phyloP scores from a whole-genome alignment of 148 eudicot species.

The Polygonum maritimum region DNA sequence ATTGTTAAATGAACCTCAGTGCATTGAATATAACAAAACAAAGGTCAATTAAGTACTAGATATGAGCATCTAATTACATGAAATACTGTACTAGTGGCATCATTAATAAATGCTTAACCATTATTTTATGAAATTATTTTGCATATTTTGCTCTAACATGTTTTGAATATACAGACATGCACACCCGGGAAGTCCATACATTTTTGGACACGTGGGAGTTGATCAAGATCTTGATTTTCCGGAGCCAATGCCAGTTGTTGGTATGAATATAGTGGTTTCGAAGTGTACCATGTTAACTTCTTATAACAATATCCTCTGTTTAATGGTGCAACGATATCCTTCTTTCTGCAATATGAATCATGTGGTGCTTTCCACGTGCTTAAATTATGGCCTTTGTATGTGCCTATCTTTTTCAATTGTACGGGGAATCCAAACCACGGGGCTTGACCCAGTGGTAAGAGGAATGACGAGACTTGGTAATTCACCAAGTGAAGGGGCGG shows the following conservation, averaged over 20 bases:
- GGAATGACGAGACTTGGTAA: too few species aligned
- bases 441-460: too few species aligned
- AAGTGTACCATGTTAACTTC: not conserved
- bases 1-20: not conserved
- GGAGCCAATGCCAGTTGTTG: conserved; percentile 96
- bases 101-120: not conserved
- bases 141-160: conserved; percentile 12
- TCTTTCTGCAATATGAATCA: not conserved
- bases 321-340: not conserved
- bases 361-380: not conserved
- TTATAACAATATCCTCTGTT: not conserved
- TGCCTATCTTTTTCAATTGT: too few species aligned
- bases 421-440: too few species aligned
- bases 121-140: not conserved
- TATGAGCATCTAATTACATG: not conserved
- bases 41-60: not conserved
- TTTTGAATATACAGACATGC: conserved; percentile 62
- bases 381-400: not conserved
- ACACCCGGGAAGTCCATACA: conserved; percentile 97
- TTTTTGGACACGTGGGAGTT: conserved; percentile 87
- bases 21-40: not conserved
- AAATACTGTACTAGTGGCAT: not conserved
- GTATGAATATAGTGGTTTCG: conserved; percentile 32
- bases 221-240: conserved; percentile 96
- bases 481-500: too few species aligned